A percentile compares a stretch with the other conserved stretches of the same genome.
These are phyloP conservation scores for Amanita rimosa DNA, from an alignment of 768 basidiomycete species.

Conservation along the genomic window DNA sequence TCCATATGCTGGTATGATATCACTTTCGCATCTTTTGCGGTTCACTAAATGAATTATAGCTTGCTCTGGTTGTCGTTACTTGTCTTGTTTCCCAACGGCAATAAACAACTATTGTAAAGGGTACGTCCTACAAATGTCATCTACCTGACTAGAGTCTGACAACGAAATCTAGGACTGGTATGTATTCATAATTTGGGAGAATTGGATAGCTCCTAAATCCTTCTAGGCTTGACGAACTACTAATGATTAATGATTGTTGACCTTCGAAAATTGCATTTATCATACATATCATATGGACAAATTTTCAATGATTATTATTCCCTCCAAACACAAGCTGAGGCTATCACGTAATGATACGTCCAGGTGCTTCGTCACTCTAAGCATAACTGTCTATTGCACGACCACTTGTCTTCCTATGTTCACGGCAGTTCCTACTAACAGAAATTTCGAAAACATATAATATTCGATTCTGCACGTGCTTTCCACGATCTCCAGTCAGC, in stretches of 20 bases:
- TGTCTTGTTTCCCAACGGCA: slow-evolving; percentile 79
- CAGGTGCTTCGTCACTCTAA: too few relatives aligned
- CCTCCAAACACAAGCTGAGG: too few relatives aligned
- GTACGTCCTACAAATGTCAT: slow-evolving; percentile 17
- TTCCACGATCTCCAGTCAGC: too few relatives aligned
- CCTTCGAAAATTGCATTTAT: not conserved
- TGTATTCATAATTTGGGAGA: slow-evolving; percentile 6
- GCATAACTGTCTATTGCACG: not conserved
- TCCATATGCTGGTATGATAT: slow-evolving; percentile 63
- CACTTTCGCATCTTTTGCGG: not conserved
- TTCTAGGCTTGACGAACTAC: slow-evolving; percentile 10
- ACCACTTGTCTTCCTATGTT: not conserved
- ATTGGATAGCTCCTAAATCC: not conserved
- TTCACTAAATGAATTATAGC: slow-evolving; percentile 28
- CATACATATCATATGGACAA: too few relatives aligned
- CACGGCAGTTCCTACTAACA: not conserved
- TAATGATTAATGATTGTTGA: not conserved
- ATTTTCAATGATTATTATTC: too few relatives aligned
- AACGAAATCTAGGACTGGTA: slow-evolving; percentile 21
- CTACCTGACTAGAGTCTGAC: slow-evolving; percentile 3
- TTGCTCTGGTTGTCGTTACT: slow-evolving; percentile 79
- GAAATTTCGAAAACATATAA: not conserved
- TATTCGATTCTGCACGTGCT: not conserved
- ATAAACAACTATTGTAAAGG: slow-evolving; percentile 61
- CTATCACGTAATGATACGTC: not conserved